Percentiles rank a stretch among this genome's conserved stretches.
These are phyloP conservation scores for Achaetomium macrosporum DNA, from an alignment of 2,329 filamentous ascomycete species.

Conservation along the genomic window DNA sequence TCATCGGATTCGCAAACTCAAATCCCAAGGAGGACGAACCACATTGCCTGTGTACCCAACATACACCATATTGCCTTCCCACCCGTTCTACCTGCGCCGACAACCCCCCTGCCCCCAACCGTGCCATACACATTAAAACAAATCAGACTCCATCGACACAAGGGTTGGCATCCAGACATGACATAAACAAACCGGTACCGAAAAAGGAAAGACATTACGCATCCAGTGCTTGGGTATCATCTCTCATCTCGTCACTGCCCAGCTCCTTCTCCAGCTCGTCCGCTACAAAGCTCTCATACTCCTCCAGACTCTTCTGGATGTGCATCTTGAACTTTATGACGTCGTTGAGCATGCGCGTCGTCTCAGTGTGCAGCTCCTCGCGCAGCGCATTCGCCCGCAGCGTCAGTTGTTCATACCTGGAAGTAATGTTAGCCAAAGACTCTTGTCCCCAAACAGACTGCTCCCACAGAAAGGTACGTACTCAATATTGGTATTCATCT, in stretches of 20 bases:
- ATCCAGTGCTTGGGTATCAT: conserved; percentile 49
- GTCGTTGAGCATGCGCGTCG: conserved; percentile 93
- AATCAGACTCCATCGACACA: background rate
- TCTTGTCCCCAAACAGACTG: background rate
- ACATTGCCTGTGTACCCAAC: background rate
- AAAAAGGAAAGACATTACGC: conserved; percentile 26
- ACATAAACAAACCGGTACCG: background rate
- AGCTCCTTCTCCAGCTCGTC: conserved; percentile 87
- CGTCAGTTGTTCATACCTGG: conserved; percentile 85
- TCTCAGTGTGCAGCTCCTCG: conserved; percentile 97
- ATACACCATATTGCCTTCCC: background rate
- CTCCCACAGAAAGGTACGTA: conserved; percentile 40
- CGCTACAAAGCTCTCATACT: conserved; percentile 89
- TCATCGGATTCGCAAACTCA: background rate
- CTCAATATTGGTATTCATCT: conserved; percentile 97
- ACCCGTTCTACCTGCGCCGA: background rate
- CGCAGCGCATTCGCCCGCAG: conserved; percentile 74
- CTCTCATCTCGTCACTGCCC: conserved; percentile 50
- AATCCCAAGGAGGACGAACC: background rate
- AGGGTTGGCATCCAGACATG: background rate
- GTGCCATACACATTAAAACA: background rate
- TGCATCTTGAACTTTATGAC: conserved; percentile 99
- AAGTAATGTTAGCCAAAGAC: background rate
- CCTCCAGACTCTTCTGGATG: conserved; percentile 84
- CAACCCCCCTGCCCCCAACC: background rate